phyloP scores from a whole-genome alignment of 2,329 filamentous ascomycete genomes.

The Didymellaceae sp. region DNA sequence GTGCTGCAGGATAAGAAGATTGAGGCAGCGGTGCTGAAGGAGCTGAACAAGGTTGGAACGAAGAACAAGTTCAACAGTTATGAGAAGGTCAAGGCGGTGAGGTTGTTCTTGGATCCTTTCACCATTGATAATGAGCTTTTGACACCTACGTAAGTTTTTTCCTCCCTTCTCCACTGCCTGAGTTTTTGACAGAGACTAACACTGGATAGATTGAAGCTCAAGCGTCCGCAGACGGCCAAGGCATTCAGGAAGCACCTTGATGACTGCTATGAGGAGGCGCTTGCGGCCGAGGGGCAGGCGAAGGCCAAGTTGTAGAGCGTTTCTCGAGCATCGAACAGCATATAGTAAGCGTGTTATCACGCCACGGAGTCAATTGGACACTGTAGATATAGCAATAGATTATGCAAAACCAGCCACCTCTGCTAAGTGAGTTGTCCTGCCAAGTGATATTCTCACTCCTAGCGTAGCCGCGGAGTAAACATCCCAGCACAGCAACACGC shows the following conservation, averaged over 20 bases:
- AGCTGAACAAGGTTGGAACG: constrained; percentile 78
- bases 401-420: no score
- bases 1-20: constrained; percentile 74
- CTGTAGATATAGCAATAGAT: neutral
- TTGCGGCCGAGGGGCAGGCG: constrained; percentile 50
- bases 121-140: constrained; percentile 89
- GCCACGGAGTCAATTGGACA: neutral
- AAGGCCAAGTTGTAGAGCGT: constrained; percentile 59
- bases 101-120: constrained; percentile 86
- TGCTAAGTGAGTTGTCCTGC: no score
- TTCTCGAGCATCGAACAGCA: no score
- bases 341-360: no score
- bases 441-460: no score
- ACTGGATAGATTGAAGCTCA: constrained; percentile 69
- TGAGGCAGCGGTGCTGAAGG: constrained; percentile 74
- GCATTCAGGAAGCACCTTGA: constrained; percentile 64
- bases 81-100: constrained; percentile 77
- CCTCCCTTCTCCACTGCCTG: neutral
- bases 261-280: constrained; percentile 65
- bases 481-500: constrained; percentile 3
- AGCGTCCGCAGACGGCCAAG: constrained; percentile 72
- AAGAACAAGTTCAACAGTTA: constrained; percentile 91
- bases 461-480: no score
- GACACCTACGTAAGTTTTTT: constrained; percentile 85
- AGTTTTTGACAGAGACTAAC: neutral